These are phyloP conservation scores for Basidioascus undulatus DNA, from an alignment of 768 basidiomycete genomes.

Conservation along the genomic window DNA sequence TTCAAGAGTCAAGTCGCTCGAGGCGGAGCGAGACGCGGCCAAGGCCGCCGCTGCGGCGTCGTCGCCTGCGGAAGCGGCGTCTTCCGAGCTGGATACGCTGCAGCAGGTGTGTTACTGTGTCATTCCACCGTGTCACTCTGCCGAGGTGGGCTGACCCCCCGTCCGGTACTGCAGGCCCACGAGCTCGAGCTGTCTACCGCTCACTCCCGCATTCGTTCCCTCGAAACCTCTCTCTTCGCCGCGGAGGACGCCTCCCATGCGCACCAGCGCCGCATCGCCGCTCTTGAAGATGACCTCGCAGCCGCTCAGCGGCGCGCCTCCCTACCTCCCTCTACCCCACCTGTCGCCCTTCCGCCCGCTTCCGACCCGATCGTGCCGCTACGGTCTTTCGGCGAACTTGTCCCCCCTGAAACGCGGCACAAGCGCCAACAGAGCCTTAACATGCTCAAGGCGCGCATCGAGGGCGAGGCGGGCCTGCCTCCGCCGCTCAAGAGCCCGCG, in stretches of 20 bases:
- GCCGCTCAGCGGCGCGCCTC: slow-evolving; percentile 15
- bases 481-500: too few species aligned
- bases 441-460: slow-evolving; percentile 77
- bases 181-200: slow-evolving; percentile 52
- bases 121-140: too few species aligned
- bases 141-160: too few species aligned
- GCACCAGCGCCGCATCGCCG: slow-evolving; percentile 39
- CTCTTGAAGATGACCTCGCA: slow-evolving; percentile 39
- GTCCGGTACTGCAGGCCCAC: slow-evolving; percentile 46
- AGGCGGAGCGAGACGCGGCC: slow-evolving; percentile 6
- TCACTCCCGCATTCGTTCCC: slow-evolving; percentile 47
- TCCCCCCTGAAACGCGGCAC: slow-evolving; percentile 52
- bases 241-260: slow-evolving; percentile 42
- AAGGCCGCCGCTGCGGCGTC: slow-evolving; percentile 17
- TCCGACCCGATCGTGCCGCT: too few species aligned
- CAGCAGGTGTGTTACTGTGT: background rate
- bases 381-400: slow-evolving; percentile 40
- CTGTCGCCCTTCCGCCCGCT: slow-evolving; percentile 27
- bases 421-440: slow-evolving; percentile 61
- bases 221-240: slow-evolving; percentile 47
- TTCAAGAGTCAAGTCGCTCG: too few species aligned
- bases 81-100: slow-evolving; percentile 14
- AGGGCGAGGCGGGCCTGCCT: slow-evolving; percentile 53
- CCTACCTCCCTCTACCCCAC: slow-evolving; percentile 23
- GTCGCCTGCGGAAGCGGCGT: slow-evolving; percentile 18